phyloP scores from a whole-genome alignment of 306 rosid species.

The Gleditsia sinensis region DNA sequence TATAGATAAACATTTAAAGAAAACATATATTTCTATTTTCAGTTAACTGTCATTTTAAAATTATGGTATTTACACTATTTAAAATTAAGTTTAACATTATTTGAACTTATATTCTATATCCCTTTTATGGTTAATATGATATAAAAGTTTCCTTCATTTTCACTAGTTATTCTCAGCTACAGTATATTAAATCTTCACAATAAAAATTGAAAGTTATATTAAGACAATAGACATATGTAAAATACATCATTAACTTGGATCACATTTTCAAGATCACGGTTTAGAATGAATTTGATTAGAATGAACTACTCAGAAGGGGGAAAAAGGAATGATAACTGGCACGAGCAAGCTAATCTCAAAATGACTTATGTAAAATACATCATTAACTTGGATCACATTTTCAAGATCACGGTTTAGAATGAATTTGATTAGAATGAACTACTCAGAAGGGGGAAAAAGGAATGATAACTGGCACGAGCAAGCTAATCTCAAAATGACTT shows the following conservation, averaged over 20 bases:
- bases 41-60: not conserved
- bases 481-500: conserved; percentile 36
- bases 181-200: not conserved
- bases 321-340: not conserved
- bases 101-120: not conserved
- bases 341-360: not conserved
- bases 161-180: not conserved
- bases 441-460: not conserved
- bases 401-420: not conserved
- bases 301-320: not conserved
- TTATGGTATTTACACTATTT: not conserved
- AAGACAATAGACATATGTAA: not conserved
- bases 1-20: not conserved
- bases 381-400: not conserved
- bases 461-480: not conserved
- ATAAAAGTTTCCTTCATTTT: not conserved
- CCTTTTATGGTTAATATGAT: not conserved
- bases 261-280: not conserved
- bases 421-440: conserved; percentile 1
- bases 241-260: not conserved
- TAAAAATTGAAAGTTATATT: not conserved
- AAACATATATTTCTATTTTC: not conserved
- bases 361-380: no score
- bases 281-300: not conserved
- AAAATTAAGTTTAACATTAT: not conserved